These are phyloP conservation scores for Chaetomidium leptoderma DNA, from an alignment of 495 filamentous ascomycete species.

Conservation along the genomic window DNA sequence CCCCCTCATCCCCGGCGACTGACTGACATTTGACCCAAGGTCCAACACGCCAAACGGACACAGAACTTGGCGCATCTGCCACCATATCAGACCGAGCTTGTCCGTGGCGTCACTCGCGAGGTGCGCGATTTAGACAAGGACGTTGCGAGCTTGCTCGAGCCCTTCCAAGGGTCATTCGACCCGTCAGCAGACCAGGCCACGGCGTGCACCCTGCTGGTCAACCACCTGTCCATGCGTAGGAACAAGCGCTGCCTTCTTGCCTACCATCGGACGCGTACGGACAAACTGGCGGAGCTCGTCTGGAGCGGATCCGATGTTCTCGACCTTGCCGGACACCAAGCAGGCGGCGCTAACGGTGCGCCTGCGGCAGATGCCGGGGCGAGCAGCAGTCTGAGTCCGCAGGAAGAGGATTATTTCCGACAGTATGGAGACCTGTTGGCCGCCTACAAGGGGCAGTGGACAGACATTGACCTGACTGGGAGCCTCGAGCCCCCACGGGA, in stretches of 20 bases:
- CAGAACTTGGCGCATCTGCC: constrained; percentile 84
- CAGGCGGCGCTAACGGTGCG: constrained; percentile 31
- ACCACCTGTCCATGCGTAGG: constrained; percentile 89
- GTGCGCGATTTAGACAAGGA: constrained; percentile 93
- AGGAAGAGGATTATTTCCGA: constrained; percentile 95
- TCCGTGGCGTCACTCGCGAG: constrained; percentile 82
- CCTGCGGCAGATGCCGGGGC: constrained; percentile 37
- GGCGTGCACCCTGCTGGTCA: constrained; percentile 83
- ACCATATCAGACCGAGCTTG: constrained; percentile 88
- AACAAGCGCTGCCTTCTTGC: constrained; percentile 96
- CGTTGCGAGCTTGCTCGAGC: constrained; percentile 71
- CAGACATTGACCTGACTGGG: constrained; percentile 93
- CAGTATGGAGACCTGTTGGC: constrained; percentile 89
- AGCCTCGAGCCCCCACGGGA: constrained; percentile 91
- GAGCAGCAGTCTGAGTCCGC: constrained; percentile 82
- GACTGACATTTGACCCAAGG: constrained; percentile 51
- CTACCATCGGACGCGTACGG: constrained; percentile 83
- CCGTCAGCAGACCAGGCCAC: constrained; percentile 77
- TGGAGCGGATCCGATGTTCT: constrained; percentile 82
- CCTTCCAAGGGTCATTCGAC: constrained; percentile 79
- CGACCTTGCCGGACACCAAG: constrained; percentile 45
- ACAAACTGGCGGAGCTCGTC: constrained; percentile 90
- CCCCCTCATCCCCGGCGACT: neutral
- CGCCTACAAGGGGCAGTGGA: constrained; percentile 98
- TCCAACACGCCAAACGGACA: constrained; percentile 95